Conservation (phyloP, 2,329 filamentous ascomycete genomes). For the Septoria linicola region DNA sequence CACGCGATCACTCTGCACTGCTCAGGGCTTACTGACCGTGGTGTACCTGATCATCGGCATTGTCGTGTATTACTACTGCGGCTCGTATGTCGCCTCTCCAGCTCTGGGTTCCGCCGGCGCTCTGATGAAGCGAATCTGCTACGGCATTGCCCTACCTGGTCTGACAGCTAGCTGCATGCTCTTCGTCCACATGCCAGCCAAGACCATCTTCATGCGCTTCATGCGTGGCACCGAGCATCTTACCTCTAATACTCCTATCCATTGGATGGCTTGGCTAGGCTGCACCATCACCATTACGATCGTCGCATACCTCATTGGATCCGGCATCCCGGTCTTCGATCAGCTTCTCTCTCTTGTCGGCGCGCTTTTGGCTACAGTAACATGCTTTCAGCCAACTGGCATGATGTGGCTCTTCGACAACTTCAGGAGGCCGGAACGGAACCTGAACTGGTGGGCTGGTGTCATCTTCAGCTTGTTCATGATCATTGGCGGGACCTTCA, state of each 20-base stretch:
- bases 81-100: slow-evolving; percentile 49
- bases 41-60: slow-evolving; percentile 42
- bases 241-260: slow-evolving; percentile 24
- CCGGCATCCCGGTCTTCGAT: slow-evolving; percentile 30
- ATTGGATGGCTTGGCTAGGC: slow-evolving; percentile 27
- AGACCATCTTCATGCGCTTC: slow-evolving; percentile 32
- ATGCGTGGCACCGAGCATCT: slow-evolving; percentile 31
- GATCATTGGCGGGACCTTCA: slow-evolving; percentile 41
- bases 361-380: slow-evolving; percentile 28
- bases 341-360: slow-evolving; percentile 30
- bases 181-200: slow-evolving; percentile 28
- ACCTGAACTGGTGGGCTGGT: slow-evolving; percentile 11
- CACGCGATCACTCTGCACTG: slow-evolving; percentile 37
- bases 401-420: slow-evolving; percentile 49
- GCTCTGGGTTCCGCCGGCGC: slow-evolving; percentile 49
- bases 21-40: slow-evolving; percentile 23
- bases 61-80: slow-evolving; percentile 51
- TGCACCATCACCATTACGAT: slow-evolving; percentile 25
- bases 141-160: slow-evolving; percentile 40
- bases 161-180: slow-evolving; percentile 29
- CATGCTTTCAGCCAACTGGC: slow-evolving; percentile 38
- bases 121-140: slow-evolving; percentile 47
- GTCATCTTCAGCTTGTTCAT: slow-evolving; percentile 33
- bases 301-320: slow-evolving; percentile 29
- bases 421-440: slow-evolving; percentile 30